Conservation (phyloP, 768 basidiomycete species). For the Pleurotus giganteus region DNA sequence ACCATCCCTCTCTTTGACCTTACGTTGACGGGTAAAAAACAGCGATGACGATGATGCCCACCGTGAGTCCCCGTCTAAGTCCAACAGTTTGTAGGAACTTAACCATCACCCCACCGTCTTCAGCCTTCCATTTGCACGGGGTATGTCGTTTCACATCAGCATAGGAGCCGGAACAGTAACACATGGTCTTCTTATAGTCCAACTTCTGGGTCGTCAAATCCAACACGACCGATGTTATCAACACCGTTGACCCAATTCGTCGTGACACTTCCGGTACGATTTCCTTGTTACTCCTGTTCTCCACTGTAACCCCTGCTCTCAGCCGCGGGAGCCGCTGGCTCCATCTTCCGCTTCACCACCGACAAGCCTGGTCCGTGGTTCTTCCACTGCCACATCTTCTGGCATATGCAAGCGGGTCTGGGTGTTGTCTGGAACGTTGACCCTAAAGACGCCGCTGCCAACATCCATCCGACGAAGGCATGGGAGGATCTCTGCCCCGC, state of each 20-base stretch:
- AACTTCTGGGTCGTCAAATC: slow-evolving; percentile 40
- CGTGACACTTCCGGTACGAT: slow-evolving; percentile 18
- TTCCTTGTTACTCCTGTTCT: too few relatives aligned
- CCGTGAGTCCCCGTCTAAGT: too few relatives aligned
- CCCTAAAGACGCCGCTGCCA: slow-evolving; percentile 16
- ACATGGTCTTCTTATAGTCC: slow-evolving; percentile 20
- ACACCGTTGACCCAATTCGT: slow-evolving; percentile 48
- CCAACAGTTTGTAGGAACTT: too few relatives aligned
- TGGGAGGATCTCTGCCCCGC: slow-evolving; percentile 27
- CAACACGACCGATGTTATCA: slow-evolving; percentile 25
- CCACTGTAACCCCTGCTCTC: too few relatives aligned
- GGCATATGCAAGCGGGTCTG: slow-evolving; percentile 40
- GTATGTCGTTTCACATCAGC: slow-evolving; percentile 18
- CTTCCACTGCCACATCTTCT: slow-evolving; percentile 35
- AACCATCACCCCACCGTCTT: too few relatives aligned
- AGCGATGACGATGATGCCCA: slow-evolving; percentile 27
- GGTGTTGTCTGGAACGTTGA: slow-evolving; percentile 37
- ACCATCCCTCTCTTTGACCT: not conserved
- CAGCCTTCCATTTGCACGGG: slow-evolving; percentile 29
- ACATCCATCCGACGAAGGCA: slow-evolving; percentile 16
- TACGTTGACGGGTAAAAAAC: not conserved
- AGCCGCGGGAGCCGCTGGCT: slow-evolving; percentile 22
- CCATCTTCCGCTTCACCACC: slow-evolving; percentile 23
- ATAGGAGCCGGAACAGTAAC: not conserved
- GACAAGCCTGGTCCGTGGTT: too few relatives aligned